Evolutionary conservation across 2,329 filamentous ascomycete genomes (phyloP).

Genomic region (Cladobotryum mycophilum): DNA sequence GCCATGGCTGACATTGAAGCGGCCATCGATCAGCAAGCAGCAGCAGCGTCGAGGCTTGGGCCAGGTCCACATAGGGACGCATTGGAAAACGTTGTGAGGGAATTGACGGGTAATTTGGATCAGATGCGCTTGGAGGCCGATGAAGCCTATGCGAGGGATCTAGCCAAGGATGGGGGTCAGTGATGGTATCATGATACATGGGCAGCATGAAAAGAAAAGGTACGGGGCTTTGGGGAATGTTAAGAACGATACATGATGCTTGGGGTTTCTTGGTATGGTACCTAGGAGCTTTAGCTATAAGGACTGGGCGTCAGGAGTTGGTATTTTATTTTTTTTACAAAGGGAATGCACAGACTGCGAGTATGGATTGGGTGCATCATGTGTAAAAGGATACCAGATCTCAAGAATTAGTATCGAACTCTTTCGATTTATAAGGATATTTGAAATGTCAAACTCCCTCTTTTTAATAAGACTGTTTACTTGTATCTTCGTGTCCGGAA

Average conservation of each 20-base stretch:
- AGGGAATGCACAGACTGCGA: not conserved
- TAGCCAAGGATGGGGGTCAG: slow-evolving; percentile 21
- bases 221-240: not conserved
- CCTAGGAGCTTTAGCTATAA: not conserved
- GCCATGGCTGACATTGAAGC: slow-evolving; percentile 29
- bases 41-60: slow-evolving; percentile 19
- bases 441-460: not conserved
- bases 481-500: no score
- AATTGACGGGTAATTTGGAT: slow-evolving; percentile 32
- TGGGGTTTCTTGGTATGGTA: not conserved
- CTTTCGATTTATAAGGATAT: not conserved
- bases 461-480: no score
- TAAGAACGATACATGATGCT: not conserved
- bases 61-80: slow-evolving; percentile 17
- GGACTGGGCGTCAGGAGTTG: not conserved
- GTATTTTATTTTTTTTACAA: not conserved
- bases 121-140: slow-evolving; percentile 38
- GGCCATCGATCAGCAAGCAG: slow-evolving; percentile 26
- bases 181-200: not conserved
- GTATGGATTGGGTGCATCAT: no score
- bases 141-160: slow-evolving; percentile 39
- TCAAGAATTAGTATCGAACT: no score
- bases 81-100: slow-evolving; percentile 31
- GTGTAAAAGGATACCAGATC: no score
- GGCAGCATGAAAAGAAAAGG: not conserved